phyloP scores from a whole-genome alignment of 23 red algal genomes.

The Gracilaria gracilis region DNA sequence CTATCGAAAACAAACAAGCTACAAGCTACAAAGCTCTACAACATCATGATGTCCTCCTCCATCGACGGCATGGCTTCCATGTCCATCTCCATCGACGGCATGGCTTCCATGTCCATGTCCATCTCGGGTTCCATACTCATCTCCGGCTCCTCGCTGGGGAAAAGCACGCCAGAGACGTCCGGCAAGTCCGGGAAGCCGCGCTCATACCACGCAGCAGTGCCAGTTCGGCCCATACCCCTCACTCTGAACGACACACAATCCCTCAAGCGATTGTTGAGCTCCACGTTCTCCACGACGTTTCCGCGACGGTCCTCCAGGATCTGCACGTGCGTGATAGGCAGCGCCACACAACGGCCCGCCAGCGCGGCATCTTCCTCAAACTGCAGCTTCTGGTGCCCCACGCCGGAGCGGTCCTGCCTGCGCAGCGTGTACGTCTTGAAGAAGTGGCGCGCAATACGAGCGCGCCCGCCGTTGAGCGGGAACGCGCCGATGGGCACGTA shows the following conservation, averaged over 20 bases:
- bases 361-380: background rate
- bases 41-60: too few relatives aligned
- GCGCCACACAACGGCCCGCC: conserved; percentile 6
- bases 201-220: background rate
- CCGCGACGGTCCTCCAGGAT: conserved; percentile 6
- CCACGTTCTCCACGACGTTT: conserved; percentile 5
- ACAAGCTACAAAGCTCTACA: too few relatives aligned
- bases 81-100: too few relatives aligned
- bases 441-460: conserved; percentile 9
- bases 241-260: conserved; percentile 23
- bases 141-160: background rate
- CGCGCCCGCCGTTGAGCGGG: conserved; percentile 11
- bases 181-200: conserved; percentile 14
- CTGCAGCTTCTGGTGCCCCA: conserved; percentile 19
- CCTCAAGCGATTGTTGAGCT: background rate
- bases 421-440: conserved; percentile 19
- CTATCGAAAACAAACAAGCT: too few relatives aligned
- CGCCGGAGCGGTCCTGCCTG: background rate
- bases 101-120: too few relatives aligned
- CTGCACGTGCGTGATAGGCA: conserved; percentile 10
- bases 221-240: background rate
- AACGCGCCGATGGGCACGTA: background rate
- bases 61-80: too few relatives aligned
- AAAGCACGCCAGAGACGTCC: background rate
- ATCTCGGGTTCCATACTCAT: background rate